These are phyloP conservation scores for Apiospora hydei DNA, from an alignment of 2,329 filamentous ascomycete genomes.

Conservation along the genomic window DNA sequence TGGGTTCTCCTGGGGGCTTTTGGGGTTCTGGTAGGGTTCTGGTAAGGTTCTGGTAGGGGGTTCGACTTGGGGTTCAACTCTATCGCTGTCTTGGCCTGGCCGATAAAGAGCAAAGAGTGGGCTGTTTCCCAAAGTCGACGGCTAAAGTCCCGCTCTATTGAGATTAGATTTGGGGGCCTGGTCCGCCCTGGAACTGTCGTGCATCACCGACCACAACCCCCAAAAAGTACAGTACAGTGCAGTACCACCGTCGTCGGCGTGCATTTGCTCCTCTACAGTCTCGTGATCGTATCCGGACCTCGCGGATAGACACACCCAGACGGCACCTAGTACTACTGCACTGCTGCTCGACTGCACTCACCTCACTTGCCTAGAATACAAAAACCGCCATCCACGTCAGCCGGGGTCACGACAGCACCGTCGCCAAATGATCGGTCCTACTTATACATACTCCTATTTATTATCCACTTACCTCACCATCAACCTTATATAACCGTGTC, in stretches of 20 bases:
- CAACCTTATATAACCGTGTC: not conserved
- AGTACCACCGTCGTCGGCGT: not conserved
- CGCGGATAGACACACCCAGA: constrained; percentile 5
- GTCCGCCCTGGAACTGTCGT: constrained; percentile 10
- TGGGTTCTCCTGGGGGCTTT: too few species aligned
- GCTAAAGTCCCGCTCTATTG: constrained; percentile 14
- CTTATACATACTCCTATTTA: constrained; percentile 20
- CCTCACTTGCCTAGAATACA: not conserved
- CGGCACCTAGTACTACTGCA: not conserved
- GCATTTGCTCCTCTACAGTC: not conserved
- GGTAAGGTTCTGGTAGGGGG: not conserved
- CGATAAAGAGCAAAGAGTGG: not conserved
- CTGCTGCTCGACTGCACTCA: not conserved
- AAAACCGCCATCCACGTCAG: not conserved
- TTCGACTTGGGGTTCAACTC: not conserved
- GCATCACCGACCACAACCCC: not conserved
- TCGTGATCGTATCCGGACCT: constrained; percentile 11
- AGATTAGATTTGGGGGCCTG: constrained; percentile 19
- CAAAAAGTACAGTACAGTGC: constrained; percentile 18
- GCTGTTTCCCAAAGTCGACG: not conserved
- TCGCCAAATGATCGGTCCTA: constrained; percentile 15
- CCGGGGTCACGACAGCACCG: not conserved
- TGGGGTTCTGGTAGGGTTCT: not conserved
- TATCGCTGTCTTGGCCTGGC: not conserved
- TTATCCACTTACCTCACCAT: constrained; percentile 14